Evolutionary conservation across 768 basidiomycete species (phyloP), one percentile per base, ranked within the genome.

Genomic region (Terana coerulea): DNA sequence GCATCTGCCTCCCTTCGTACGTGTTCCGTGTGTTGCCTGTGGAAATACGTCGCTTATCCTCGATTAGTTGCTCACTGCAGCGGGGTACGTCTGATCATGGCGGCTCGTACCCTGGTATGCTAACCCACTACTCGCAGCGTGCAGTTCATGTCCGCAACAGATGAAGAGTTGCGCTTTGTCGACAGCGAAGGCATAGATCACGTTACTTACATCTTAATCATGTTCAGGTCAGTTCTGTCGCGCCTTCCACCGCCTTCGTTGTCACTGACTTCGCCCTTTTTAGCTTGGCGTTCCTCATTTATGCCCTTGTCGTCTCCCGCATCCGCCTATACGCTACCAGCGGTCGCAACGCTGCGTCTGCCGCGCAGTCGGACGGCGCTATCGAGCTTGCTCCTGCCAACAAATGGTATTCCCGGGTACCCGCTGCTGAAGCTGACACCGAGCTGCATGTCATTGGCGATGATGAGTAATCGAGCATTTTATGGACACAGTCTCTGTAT

Each of bases 71-170:
- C 79, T 93, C 26, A 78, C 87, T 12, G 71, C 84, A 15, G 78
- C 88, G 48, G 89, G 88, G 86, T 88, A 68, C 60, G 74, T 58
- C 14, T 19, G 29, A 11, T 9, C 37, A 40, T 36, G 55, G 25
- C 5, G 53, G 29, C 52, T 36, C 44, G n/a, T 22, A 41, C 29
- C 14, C 28, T 21, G 22, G 6, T 21, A 28, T 6, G 43, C 19
- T 29, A 2, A 49, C 52, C 25, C 3, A 15, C 31, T 40, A 22
- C 25, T 51, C 1, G 1, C 51, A 88, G 90, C 5, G 67, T 93
- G 2, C 69, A 92, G 15, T 97, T 98, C 74, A 91, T 95, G 82
- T 88, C 88, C 12, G 95, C 86, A 0, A 97, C 95, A 0, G 92
- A 98, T 64, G 94, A 98, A 69, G 91, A 95, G 65, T 71, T 95